A percentile compares a stretch with the other conserved stretches of the same genome.
Conservation (phyloP, 2,329 filamentous ascomycete species). For the Raffaelea arxii region DNA sequence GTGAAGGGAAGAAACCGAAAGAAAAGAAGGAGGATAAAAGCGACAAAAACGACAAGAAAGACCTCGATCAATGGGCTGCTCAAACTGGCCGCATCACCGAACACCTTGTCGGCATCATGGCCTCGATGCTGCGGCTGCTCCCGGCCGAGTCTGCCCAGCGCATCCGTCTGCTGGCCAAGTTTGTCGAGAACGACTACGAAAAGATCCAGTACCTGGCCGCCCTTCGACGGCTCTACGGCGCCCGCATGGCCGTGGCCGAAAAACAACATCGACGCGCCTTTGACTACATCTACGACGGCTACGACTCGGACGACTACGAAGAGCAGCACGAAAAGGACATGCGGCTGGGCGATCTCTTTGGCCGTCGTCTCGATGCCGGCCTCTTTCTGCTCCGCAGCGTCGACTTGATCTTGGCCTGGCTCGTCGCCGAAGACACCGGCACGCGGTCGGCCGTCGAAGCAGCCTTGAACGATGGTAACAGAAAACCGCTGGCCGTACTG, state of each 20-base stretch:
- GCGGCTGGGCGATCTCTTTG: too few species aligned
- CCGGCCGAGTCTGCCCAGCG: conserved; percentile 68
- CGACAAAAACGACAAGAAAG: conserved; percentile 2
- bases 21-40: conserved; percentile 5
- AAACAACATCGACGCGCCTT: conserved; percentile 40
- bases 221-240: conserved; percentile 61
- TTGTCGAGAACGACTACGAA: conserved; percentile 87
- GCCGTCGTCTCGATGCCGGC: conserved; percentile 70
- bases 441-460: too few species aligned
- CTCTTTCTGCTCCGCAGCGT: conserved; percentile 74
- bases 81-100: conserved; percentile 60
- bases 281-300: conserved; percentile 34
- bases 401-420: conserved; percentile 81
- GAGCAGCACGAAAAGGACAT: conserved; percentile 54
- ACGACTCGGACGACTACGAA: conserved; percentile 47
- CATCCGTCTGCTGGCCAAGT: conserved; percentile 83
- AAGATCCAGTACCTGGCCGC: conserved; percentile 67
- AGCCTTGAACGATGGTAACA: too few species aligned
- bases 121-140: conserved; percentile 68
- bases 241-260: conserved; percentile 53
- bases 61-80: background rate
- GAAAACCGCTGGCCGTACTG: conserved; percentile 55
- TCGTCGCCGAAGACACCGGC: conserved; percentile 78
- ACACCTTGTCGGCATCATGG: conserved; percentile 77
- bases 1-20: conserved; percentile 18